phyloP scores from a whole-genome alignment of 352 stramenopile genomes.

The Phytophthora palmivora region DNA sequence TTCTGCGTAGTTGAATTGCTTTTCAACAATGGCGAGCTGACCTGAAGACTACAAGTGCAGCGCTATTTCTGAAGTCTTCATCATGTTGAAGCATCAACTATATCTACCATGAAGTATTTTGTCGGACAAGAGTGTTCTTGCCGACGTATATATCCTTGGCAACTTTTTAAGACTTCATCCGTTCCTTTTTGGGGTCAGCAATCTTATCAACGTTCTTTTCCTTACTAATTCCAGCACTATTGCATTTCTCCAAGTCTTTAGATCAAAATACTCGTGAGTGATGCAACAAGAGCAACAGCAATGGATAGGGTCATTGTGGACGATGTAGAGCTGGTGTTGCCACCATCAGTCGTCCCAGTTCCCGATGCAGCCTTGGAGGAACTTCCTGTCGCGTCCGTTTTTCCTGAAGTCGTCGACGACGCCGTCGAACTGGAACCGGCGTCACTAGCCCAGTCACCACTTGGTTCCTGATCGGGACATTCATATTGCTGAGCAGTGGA shows the following conservation, averaged over 20 bases:
- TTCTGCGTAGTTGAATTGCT: conserved; percentile 10
- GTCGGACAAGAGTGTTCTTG: conserved; percentile 2
- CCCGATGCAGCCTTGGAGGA: conserved; percentile 15
- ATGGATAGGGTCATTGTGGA: conserved; percentile 30
- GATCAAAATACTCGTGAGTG: conserved; percentile 27
- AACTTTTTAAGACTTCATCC: neutral
- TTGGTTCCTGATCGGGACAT: conserved; percentile 53
- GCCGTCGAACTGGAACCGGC: conserved; percentile 29
- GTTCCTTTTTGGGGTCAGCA: neutral
- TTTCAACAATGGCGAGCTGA: conserved; percentile 20
- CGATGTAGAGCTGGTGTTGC: conserved; percentile 22
- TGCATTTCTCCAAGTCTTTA: conserved; percentile 24
- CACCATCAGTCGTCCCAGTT: conserved; percentile 16
- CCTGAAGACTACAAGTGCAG: neutral
- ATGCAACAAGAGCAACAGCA: conserved; percentile 17
- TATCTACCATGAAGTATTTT: neutral
- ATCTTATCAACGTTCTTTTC: conserved; percentile 10
- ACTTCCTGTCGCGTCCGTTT: conserved; percentile 14
- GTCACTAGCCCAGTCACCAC: conserved; percentile 51
- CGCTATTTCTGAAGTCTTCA: no score
- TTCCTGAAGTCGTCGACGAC: conserved; percentile 31
- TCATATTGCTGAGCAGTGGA: conserved; percentile 44
- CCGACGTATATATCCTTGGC: neutral
- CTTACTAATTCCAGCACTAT: conserved; percentile 7
- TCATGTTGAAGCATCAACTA: neutral